Percentiles rank a stretch among this genome's conserved stretches.
phyloP scores from a whole-genome alignment of 768 basidiomycete species.

The Lactarius evosmus region DNA sequence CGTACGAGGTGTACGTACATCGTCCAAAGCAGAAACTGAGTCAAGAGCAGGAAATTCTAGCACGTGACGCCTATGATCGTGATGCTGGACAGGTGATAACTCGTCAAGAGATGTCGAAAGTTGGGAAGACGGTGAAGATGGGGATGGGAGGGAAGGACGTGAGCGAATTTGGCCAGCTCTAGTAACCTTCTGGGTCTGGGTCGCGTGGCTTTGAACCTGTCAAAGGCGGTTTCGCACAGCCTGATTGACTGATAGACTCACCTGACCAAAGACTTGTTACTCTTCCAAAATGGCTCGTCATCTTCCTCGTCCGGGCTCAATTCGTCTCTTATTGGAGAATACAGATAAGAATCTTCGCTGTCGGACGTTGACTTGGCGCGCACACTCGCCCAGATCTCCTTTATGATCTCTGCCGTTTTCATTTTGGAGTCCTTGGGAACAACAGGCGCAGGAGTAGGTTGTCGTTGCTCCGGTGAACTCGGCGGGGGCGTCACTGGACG shows the following conservation, averaged over 20 bases:
- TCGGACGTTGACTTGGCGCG: slow-evolving; percentile 43
- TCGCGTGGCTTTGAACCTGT: slow-evolving; percentile 1
- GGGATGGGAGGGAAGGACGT: slow-evolving; percentile 16
- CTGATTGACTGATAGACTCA: neutral
- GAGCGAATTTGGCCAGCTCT: neutral
- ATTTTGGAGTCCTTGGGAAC: slow-evolving; percentile 34
- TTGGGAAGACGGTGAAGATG: slow-evolving; percentile 3
- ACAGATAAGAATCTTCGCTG: slow-evolving; percentile 35
- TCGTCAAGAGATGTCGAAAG: slow-evolving; percentile 1
- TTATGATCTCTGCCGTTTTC: slow-evolving; percentile 59
- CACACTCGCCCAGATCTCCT: slow-evolving; percentile 61
- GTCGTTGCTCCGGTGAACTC: slow-evolving; percentile 25
- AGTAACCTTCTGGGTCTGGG: too few species aligned
- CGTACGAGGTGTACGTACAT: neutral
- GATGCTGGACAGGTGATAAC: neutral
- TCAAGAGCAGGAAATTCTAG: neutral
- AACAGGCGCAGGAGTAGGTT: slow-evolving; percentile 35
- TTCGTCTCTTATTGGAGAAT: slow-evolving; percentile 30
- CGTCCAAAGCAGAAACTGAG: neutral
- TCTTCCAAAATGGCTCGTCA: slow-evolving; percentile 24
- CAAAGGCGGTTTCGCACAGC: neutral
- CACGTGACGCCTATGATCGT: neutral
- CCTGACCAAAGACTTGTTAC: neutral
- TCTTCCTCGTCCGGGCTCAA: slow-evolving; percentile 30
- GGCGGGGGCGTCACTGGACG: slow-evolving; percentile 32